These are phyloP conservation scores for Saccharomycopsis vini DNA, from an alignment of 805 yeast genomes.

Conservation along the genomic window DNA sequence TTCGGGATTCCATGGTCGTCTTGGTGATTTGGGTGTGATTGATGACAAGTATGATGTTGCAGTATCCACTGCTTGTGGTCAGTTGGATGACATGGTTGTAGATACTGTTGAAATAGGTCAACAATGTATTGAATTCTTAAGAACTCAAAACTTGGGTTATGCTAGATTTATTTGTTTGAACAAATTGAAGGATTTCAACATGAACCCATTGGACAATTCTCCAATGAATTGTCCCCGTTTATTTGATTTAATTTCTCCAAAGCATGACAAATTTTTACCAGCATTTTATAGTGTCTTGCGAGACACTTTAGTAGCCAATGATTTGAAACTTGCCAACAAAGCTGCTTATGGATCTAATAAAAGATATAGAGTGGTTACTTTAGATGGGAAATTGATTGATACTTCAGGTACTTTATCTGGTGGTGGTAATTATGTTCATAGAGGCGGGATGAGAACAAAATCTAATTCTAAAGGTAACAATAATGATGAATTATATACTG, in stretches of 20 bases:
- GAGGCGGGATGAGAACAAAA: constrained; percentile 64
- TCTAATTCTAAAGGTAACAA: constrained; percentile 30
- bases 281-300: constrained; percentile 84
- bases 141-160: constrained; percentile 78
- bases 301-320: constrained; percentile 80
- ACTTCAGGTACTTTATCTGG: constrained; percentile 95
- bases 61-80: constrained; percentile 87
- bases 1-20: constrained; percentile 76
- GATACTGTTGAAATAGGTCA: constrained; percentile 68
- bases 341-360: constrained; percentile 75
- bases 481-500: constrained; percentile 27
- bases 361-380: constrained; percentile 83
- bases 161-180: constrained; percentile 79
- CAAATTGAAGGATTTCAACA: constrained; percentile 56
- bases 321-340: constrained; percentile 69
- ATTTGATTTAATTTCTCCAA: constrained; percentile 71
- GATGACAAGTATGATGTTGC: constrained; percentile 88
- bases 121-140: constrained; percentile 69
- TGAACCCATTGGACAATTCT: constrained; percentile 44
- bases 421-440: constrained; percentile 67
- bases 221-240: constrained; percentile 75
- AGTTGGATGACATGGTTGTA: constrained; percentile 87
- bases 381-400: constrained; percentile 88
- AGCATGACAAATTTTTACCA: constrained; percentile 59
- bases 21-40: constrained; percentile 89